A percentile compares a stretch with the other conserved stretches of the same genome.
These are phyloP conservation scores for Bromus sterilis DNA, from an alignment of 176 grass and related monocot genomes.

Conservation along the genomic window DNA sequence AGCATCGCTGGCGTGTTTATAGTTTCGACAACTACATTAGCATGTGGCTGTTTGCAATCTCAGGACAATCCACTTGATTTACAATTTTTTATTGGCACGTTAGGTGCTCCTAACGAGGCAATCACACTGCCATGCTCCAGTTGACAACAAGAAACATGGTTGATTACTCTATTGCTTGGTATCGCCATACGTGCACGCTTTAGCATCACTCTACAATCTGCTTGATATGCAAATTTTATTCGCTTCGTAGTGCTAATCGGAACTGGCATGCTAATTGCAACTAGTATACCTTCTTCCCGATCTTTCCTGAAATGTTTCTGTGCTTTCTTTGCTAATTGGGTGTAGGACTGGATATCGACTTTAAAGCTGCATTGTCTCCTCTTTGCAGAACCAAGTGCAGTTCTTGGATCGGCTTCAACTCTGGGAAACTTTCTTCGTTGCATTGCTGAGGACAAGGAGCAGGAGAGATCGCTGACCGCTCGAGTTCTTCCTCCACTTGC, in stretches of 20 bases:
- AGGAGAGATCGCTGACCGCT: not conserved
- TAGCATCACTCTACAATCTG: not conserved
- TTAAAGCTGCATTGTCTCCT: no score
- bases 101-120: not conserved
- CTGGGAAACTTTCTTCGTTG: no score
- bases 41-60: conserved; percentile 5
- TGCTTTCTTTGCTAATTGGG: not conserved
- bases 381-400: no score
- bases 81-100: not conserved
- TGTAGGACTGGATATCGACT: not conserved
- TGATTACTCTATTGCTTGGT: not conserved
- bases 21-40: not conserved
- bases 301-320: not conserved
- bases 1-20: not conserved
- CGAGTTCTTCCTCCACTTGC: not conserved
- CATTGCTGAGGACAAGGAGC: no score
- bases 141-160: not conserved
- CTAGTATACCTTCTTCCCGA: no score
- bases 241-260: not conserved
- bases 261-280: not conserved
- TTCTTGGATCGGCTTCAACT: no score
- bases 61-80: not conserved
- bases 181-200: not conserved
- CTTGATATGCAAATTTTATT: not conserved
- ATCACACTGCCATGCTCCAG: not conserved